phyloP scores from a whole-genome alignment of 169 alveolate genomes.

The Plasmodium berghei region DNA sequence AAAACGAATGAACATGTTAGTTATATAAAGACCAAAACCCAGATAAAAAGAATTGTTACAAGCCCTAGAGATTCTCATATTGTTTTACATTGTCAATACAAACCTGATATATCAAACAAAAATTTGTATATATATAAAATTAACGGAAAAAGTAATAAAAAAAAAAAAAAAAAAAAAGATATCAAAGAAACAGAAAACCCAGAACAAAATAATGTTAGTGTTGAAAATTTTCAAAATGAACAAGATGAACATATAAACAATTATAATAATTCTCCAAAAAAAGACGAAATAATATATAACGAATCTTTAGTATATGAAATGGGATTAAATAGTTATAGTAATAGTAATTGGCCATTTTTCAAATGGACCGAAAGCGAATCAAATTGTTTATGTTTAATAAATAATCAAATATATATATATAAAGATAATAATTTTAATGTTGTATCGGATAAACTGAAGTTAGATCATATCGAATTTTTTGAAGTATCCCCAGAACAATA shows the following conservation, averaged over 20 bases:
- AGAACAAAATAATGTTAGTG: neutral
- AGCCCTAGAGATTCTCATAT: conserved; percentile 55
- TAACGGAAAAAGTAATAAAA: neutral
- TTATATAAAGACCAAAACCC: conserved; percentile 61
- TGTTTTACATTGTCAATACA: conserved; percentile 60
- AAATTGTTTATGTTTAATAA: conserved; percentile 11
- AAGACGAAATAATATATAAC: neutral
- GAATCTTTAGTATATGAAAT: conserved; percentile 26
- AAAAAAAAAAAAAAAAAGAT: conserved; percentile 35
- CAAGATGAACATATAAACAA: neutral
- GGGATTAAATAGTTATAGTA: conserved; percentile 43
- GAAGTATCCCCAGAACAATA: conserved; percentile 59
- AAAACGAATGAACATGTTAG: neutral
- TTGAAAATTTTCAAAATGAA: too few species aligned
- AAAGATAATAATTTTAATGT: conserved; percentile 24
- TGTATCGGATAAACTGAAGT: conserved; percentile 1
- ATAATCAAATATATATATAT: conserved; percentile 27
- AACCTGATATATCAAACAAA: conserved; percentile 27
- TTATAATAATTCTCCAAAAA: neutral
- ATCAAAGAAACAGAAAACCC: neutral
- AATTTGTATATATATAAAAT: conserved; percentile 48
- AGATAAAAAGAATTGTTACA: conserved; percentile 29
- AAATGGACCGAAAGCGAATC: conserved; percentile 69
- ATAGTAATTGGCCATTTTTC: conserved; percentile 55
- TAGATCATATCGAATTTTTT: conserved; percentile 52